Evolutionary conservation across 805 yeast species (phyloP).

Genomic region (Candida peoriensis): DNA sequence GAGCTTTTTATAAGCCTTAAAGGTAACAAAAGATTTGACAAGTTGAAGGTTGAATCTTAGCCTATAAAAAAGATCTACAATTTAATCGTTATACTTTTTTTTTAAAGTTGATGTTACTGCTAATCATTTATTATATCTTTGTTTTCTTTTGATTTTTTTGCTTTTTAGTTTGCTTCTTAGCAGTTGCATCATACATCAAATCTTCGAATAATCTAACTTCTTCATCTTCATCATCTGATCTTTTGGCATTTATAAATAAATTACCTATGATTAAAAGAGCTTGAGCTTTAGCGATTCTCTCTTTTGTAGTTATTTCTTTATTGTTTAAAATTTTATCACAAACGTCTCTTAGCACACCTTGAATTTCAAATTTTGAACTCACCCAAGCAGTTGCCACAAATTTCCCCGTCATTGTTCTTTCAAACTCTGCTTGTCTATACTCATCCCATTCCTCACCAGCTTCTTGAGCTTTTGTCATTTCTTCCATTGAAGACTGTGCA

Average conservation of each 20-base stretch:
- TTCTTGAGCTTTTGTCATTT: slow-evolving; percentile 65
- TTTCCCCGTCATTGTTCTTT: slow-evolving; percentile 79
- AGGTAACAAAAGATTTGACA: no score
- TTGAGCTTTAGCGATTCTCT: slow-evolving; percentile 70
- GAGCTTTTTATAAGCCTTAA: no score
- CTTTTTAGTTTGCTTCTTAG: slow-evolving; percentile 15
- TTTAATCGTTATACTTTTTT: no score
- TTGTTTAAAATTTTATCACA: slow-evolving; percentile 77
- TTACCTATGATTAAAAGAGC: slow-evolving; percentile 72
- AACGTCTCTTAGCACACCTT: slow-evolving; percentile 71
- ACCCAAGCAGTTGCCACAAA: slow-evolving; percentile 94
- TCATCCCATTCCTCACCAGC: slow-evolving; percentile 47
- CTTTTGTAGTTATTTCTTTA: slow-evolving; percentile 50
- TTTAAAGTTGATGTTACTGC: no score
- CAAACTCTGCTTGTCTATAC: slow-evolving; percentile 70
- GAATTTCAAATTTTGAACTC: slow-evolving; percentile 83
- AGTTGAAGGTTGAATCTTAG: no score
- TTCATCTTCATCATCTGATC: slow-evolving; percentile 86
- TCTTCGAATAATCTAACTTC: slow-evolving; percentile 91
- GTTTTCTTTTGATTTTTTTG: background rate
- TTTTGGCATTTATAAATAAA: slow-evolving; percentile 56
- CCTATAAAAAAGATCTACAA: no score
- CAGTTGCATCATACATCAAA: slow-evolving; percentile 76
- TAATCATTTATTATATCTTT: background rate
- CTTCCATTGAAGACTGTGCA: slow-evolving; percentile 75